These are phyloP conservation scores for Excoecaria cochinchinensis DNA, from an alignment of 345 rosid species.

Conservation along the genomic window DNA sequence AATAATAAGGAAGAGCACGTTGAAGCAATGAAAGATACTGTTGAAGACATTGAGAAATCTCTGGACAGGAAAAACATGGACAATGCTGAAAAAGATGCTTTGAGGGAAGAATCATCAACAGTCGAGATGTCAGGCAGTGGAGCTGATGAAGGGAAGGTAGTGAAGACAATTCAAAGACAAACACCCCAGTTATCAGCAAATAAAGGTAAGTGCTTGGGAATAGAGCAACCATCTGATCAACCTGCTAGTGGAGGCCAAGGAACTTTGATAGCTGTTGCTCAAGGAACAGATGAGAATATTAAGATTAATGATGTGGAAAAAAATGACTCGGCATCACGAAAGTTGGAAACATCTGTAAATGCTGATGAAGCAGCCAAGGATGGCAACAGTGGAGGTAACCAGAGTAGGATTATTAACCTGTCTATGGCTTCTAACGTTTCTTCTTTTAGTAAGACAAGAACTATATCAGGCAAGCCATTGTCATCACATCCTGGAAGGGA, in stretches of 20 bases:
- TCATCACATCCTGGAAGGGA: conserved; percentile 49
- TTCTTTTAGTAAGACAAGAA: conserved; percentile 45
- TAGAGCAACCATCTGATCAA: conserved; percentile 35
- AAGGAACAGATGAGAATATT: conserved; percentile 33
- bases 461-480: conserved; percentile 46
- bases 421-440: conserved; percentile 44
- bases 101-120: conserved; percentile 30
- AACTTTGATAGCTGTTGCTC: conserved; percentile 31
- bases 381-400: conserved; percentile 44
- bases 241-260: conserved; percentile 34
- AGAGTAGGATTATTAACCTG: conserved; percentile 59
- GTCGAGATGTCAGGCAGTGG: conserved; percentile 31
- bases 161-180: conserved; percentile 22
- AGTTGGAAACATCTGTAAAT: conserved; percentile 36
- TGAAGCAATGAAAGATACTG: conserved; percentile 27
- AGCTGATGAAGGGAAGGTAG: conserved; percentile 22
- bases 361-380: conserved; percentile 42
- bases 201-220: conserved; percentile 32
- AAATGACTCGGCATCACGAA: conserved; percentile 36
- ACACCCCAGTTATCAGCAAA: conserved; percentile 28
- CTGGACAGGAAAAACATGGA: conserved; percentile 21
- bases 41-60: conserved; percentile 20
- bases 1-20: conserved; percentile 25
- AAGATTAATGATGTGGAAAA: conserved; percentile 37
- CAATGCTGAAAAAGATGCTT: conserved; percentile 23